These are phyloP conservation scores for Penicillium bovifimosum DNA, from an alignment of 495 filamentous ascomycete genomes.

Conservation along the genomic window DNA sequence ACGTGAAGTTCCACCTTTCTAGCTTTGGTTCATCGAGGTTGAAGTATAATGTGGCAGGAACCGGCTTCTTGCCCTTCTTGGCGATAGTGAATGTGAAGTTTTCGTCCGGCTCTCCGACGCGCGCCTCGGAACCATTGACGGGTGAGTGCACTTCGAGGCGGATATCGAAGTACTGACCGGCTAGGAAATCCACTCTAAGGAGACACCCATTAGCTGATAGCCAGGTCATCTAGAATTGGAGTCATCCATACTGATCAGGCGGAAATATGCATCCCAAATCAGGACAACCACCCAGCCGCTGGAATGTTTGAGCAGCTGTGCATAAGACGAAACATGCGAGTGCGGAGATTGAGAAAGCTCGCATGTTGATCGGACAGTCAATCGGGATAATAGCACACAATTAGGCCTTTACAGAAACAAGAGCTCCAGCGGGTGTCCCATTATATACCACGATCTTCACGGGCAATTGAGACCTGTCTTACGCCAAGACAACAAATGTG, in stretches of 20 bases:
- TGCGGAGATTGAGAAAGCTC: constrained; percentile 12
- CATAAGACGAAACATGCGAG: constrained; percentile 20
- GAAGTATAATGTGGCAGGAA: constrained; percentile 55
- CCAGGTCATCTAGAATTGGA: background rate
- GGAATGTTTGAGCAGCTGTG: constrained; percentile 56
- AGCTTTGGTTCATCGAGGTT: constrained; percentile 52
- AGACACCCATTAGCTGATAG: background rate
- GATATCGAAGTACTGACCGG: constrained; percentile 71
- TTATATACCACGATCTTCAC: background rate
- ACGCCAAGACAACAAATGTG: background rate
- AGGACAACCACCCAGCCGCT: constrained; percentile 64
- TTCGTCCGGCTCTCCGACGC: constrained; percentile 55
- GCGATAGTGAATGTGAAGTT: constrained; percentile 63
- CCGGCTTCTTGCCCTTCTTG: constrained; percentile 46
- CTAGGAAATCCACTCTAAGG: constrained; percentile 57
- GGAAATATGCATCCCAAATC: constrained; percentile 69
- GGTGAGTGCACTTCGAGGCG: constrained; percentile 72
- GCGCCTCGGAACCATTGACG: constrained; percentile 67
- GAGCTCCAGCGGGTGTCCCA: no score
- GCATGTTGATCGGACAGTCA: constrained; percentile 21
- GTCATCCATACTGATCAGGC: constrained; percentile 56
- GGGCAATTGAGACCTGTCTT: background rate
- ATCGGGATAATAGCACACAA: background rate
- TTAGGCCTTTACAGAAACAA: background rate
- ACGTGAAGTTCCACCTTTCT: constrained; percentile 65